Evolutionary conservation across 208 protist species (phyloP).

Genomic region (Trypanosomatidae sp.): DNA sequence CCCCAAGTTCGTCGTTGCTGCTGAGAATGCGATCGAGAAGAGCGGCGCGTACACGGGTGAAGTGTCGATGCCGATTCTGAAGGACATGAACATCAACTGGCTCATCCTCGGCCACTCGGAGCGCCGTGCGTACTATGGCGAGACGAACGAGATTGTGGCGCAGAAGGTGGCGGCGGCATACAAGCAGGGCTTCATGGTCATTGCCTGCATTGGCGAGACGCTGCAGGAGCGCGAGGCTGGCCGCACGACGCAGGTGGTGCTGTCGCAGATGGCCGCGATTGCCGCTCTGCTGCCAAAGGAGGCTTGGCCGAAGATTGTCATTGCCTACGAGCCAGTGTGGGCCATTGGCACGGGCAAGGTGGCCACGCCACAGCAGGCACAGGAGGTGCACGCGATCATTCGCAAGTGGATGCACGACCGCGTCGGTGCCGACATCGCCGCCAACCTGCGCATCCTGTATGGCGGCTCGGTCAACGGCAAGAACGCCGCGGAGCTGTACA

Average conservation of each 20-base stretch:
- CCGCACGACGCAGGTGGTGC: constrained; percentile 86
- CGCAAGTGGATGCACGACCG: constrained; percentile 84
- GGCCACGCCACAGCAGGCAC: constrained; percentile 93
- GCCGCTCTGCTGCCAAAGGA: constrained; percentile 38
- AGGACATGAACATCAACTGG: constrained; percentile 89
- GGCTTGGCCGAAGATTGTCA: constrained; percentile 88
- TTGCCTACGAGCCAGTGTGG: constrained; percentile 99
- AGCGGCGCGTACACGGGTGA: constrained; percentile 87
- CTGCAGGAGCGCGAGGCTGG: constrained; percentile 88
- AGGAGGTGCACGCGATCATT: constrained; percentile 87
- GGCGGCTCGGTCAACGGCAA: constrained; percentile 92
- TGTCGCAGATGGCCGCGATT: constrained; percentile 86
- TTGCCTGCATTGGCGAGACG: constrained; percentile 96
- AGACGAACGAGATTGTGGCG: constrained; percentile 87
- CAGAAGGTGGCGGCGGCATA: constrained; percentile 86
- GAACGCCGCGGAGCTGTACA: constrained; percentile 87
- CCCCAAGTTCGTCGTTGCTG: constrained; percentile 62
- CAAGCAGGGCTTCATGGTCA: constrained; percentile 84
- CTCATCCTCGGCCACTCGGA: constrained; percentile 97
- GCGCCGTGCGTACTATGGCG: constrained; percentile 91
- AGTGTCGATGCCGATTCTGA: constrained; percentile 83
- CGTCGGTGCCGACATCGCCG: constrained; percentile 83
- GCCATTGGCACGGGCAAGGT: constrained; percentile 98
- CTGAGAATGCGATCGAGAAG: constrained; percentile 81
- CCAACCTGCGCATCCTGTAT: constrained; percentile 94